Evolutionary conservation across 1,139 yeast species (phyloP), one percentile per base, ranked within the genome.

Genomic region (Geotrichum bryndzae): DNA sequence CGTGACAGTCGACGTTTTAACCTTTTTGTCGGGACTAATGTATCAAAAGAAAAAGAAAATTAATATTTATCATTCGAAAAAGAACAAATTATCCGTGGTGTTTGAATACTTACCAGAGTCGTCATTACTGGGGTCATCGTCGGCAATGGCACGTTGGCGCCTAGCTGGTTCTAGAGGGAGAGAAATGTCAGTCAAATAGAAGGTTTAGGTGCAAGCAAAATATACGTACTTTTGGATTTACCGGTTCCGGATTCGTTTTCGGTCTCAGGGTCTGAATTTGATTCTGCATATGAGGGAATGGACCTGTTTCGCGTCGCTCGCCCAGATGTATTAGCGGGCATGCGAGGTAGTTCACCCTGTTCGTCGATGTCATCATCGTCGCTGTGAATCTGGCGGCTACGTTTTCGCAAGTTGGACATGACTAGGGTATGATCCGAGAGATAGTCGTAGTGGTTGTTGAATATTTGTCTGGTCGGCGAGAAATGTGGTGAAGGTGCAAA

Each of bases 81-180:
- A n/a, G 13, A n/a, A 41, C 23, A 41, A 41, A 41, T 18, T 18
- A 41, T 18, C 22, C 13, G 10, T 41, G 13, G 18, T 41, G 48
- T 41, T 41, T n/a, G 10, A 41, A 18, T 41, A 41, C 48, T 11
- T 41, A 41, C 48, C 48, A n/a, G 48, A 41, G 48, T 41, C 48
- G 48, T 41, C 48, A 41, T 41, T 41, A 7, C 54, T 64, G 31
- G 61, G 45, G 11, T 58, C 67, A 25, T 67, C 69, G 31, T 60
- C 65, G 38, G 60, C 48, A 15, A 41, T 41, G 8, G 48, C 18
- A 41, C 23, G 18, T n/a, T 41, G 18, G 5, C 48, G 48, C 22
- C 48, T n/a, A n/a, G 48, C 48, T 41, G 18, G 48, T n/a, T 18
- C 48, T 41, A 41, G n/a, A n/a, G 22, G 18, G 18, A n/a, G 6